Evolutionary conservation across 148 eudicot genomes (phyloP), one percentile per base, ranked within the genome.

Genomic region (Chenopodium quinoa): DNA sequence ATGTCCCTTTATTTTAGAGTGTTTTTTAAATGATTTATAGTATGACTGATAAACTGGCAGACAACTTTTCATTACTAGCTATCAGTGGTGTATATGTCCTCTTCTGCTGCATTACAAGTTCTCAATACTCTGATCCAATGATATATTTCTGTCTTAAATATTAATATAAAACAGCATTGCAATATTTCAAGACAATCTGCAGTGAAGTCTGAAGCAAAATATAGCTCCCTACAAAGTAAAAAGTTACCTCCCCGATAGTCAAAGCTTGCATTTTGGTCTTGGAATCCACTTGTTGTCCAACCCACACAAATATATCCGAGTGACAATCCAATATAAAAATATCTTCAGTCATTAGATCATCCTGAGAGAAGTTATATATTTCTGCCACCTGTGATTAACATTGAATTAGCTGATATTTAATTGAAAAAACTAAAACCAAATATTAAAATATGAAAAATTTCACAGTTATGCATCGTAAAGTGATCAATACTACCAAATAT

Each of bases 311-410:
- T 44, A 97, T 83, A 80, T 90, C 95, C n/a, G 93, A 85, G 81
- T 87, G 95, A 84, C 93, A 89, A 83, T 97, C 94, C 82, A 97
- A 91, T 83, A 97, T 88, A 78, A 88, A 93, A 69, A 97, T 80
- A 84, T 97, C 99, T 85, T 97, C 99, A 64, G 99, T 97, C 93
- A 92, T 91, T 80, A 97, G 87, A 90, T 96, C 98, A 48, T 97
- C 98, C 87, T 97, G 99, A 79, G 85, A 85, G 89, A 92, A 97
- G 83, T 91, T 97, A 86, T 88, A 83, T 79, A 96, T 88, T 85
- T 97, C 99, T 5, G 83, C 83, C 85, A 92, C 95, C 99, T 97
- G 90, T 84, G 86, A 83, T 32, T 71, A 70, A 73, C 25, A 29
- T 6, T 10, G 14, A 2, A 29, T 66, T 60, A 75, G 81, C 80